Base-by-base conservation (phyloP, 306 rosid species). In the Begonia peltatifolia region DNA sequence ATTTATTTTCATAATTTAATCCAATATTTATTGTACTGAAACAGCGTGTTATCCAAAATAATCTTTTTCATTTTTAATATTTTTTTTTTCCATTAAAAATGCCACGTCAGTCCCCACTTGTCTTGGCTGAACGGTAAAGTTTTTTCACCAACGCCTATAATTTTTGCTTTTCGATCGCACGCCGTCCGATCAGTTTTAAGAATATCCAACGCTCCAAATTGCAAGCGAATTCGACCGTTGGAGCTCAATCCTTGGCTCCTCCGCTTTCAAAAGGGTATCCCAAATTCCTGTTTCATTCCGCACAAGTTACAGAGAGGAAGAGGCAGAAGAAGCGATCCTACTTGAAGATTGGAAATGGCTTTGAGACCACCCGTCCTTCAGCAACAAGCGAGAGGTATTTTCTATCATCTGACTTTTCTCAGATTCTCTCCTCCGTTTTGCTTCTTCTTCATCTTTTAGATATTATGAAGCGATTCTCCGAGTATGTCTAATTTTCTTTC, bases 281-380 rank as follows among this genome's bases (percentile, higher is more conserved):
- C 46, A 6, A 42, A 9, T 42, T 12, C 46, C 12, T 42, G 11
- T 12, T 12, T 9, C 46, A 42, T 9, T 42, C 12, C 10, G 46
- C 11, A 12, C 2, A 12, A 42, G 46, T 42, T 9, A 59, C 63
- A 57, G 57, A 13, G 60, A 6, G 41, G 18, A 10, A 14, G 63
- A 46, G 55, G 55, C 60, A 47, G 65, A 18, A 15, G n/a, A 4
- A 18, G 44, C 18, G 65, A 17, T 17, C 47, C 43, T 69, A 56
- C 14, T 43, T 11, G 46, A 20, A 57, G 11, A 9, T 58, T 17
- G 16, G 52, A 25, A 52, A 84, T 85, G 95, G 80, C 92, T 11
- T 71, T 84, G n/a, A 81, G 84, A 74, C 75, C 77, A 74, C 75
- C 77, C 50, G 63, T 72, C 12, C 74, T 72, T 72, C 84, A 76